A percentile compares a stretch with the other conserved stretches of the same genome.
These are phyloP conservation scores for Dictyostelium intermedium DNA, from an alignment of 78 protist genomes.

Conservation along the genomic window DNA sequence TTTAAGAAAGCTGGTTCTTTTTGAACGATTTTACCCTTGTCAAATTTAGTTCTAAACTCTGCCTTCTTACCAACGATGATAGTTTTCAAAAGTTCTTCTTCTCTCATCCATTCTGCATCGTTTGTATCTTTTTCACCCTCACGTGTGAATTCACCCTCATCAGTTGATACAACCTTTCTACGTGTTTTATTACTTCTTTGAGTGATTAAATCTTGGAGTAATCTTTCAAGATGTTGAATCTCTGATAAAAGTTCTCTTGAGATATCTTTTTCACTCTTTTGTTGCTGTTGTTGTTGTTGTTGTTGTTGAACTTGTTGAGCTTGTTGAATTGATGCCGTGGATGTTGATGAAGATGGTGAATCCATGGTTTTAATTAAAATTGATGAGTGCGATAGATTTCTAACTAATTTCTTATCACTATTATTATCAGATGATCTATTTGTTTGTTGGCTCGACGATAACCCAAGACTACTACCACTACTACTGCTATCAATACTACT, in stretches of 20 bases:
- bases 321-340: neutral
- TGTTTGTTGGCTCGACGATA: neutral
- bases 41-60: slow-evolving; percentile 10
- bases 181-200: slow-evolving; percentile 60
- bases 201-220: slow-evolving; percentile 35
- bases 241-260: slow-evolving; percentile 4
- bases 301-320: neutral
- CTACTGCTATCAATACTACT: slow-evolving; percentile 12
- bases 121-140: slow-evolving; percentile 28
- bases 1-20: slow-evolving; percentile 41
- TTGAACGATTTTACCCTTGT: slow-evolving; percentile 16
- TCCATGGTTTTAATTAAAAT: neutral
- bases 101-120: slow-evolving; percentile 13
- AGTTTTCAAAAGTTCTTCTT: slow-evolving; percentile 28
- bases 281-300: neutral
- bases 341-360: neutral
- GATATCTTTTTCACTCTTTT: slow-evolving; percentile 7
- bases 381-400: neutral
- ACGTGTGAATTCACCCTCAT: slow-evolving; percentile 22
- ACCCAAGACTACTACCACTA: neutral
- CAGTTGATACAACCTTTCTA: neutral
- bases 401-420: neutral
- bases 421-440: neutral
- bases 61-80: slow-evolving; percentile 29
- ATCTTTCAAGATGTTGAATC: slow-evolving; percentile 44